phyloP scores from a whole-genome alignment of 1,284 basidiomycete genomes.

The Rhizoctonia solani region DNA sequence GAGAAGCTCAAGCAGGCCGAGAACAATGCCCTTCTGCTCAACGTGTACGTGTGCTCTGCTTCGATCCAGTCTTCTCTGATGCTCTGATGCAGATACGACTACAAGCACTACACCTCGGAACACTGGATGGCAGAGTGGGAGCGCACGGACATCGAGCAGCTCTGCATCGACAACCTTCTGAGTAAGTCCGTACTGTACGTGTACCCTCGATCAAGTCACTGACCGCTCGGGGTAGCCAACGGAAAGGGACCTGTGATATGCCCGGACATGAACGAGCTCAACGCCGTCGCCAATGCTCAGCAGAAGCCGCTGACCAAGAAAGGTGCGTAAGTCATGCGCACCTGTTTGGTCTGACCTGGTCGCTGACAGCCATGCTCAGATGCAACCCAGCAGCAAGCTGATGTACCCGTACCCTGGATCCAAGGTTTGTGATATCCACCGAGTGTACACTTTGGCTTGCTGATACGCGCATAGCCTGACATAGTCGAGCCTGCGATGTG shows the following conservation, averaged over 20 bases:
- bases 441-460: background rate
- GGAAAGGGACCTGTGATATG: constrained; percentile 15
- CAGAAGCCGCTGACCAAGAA: constrained; percentile 21
- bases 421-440: background rate
- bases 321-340: background rate
- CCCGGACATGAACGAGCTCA: background rate
- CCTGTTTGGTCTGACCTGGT: background rate
- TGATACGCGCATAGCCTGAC: background rate
- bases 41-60: background rate
- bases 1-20: constrained; percentile 18
- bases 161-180: constrained; percentile 31
- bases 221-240: background rate
- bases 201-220: background rate
- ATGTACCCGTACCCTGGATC: constrained; percentile 20
- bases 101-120: constrained; percentile 33
- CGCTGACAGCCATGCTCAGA: constrained; percentile 29
- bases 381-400: constrained; percentile 8
- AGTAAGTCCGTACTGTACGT: background rate
- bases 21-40: constrained; percentile 7
- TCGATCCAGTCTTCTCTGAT: background rate
- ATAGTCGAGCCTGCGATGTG: constrained; percentile 6
- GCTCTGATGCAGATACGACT: constrained; percentile 5
- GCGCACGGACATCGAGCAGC: constrained; percentile 31
- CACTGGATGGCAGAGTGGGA: too few relatives aligned
- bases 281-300: constrained; percentile 4